A percentile compares a stretch with the other conserved stretches of the same genome.
These are phyloP conservation scores for Epichloe elymi DNA, from an alignment of 2,329 filamentous ascomycete species.

Conservation along the genomic window DNA sequence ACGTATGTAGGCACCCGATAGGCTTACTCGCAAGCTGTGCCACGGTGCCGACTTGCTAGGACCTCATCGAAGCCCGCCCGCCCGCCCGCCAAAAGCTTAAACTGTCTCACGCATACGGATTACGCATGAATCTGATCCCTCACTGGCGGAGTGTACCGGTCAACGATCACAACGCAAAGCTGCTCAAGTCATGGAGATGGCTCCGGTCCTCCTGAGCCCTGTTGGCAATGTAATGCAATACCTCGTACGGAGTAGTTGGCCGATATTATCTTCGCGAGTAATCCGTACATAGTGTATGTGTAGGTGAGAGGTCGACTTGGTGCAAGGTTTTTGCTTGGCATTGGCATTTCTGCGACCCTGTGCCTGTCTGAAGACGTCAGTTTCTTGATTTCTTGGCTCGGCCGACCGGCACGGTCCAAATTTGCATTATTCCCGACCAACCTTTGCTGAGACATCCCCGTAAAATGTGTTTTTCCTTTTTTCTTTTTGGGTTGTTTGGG, in stretches of 20 bases:
- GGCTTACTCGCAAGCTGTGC: too few species aligned
- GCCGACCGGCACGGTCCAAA: constrained; percentile 5
- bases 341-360: background rate
- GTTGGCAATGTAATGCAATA: too few species aligned
- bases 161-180: too few species aligned
- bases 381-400: constrained; percentile 5
- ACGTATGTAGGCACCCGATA: too few species aligned
- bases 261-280: too few species aligned
- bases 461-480: background rate
- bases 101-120: background rate
- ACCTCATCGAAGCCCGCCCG: background rate
- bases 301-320: too few species aligned
- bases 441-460: constrained; percentile 1
- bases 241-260: too few species aligned
- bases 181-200: too few species aligned
- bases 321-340: too few species aligned
- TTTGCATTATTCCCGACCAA: constrained; percentile 2
- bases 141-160: background rate
- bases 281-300: too few species aligned
- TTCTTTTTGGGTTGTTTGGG: too few species aligned
- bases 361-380: constrained; percentile 1
- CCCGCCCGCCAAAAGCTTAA: background rate
- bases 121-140: background rate
- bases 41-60: background rate
- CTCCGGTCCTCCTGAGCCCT: too few species aligned